A percentile compares a stretch with the other conserved stretches of the same genome.
Evolutionary conservation across 2,329 filamentous ascomycete species (phyloP).

Genomic region (Atkinsonella texensis): DNA sequence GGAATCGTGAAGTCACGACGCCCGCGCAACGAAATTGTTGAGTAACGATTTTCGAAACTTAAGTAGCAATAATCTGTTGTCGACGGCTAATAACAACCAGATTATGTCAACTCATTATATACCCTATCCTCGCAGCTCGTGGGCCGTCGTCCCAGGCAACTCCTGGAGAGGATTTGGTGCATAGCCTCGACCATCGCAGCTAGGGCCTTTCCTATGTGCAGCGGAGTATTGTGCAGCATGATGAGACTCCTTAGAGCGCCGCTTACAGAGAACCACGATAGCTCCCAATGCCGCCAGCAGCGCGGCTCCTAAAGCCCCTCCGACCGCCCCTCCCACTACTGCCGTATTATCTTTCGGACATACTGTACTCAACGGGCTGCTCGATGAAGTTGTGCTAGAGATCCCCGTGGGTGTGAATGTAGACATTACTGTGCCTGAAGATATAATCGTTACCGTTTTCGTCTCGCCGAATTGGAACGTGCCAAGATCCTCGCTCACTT

Average conservation of each 20-base stretch:
- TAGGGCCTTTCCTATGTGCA: background rate
- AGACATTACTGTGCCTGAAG: background rate
- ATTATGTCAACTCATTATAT: no score
- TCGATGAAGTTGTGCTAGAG: background rate
- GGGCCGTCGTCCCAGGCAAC: background rate
- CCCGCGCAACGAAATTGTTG: no score
- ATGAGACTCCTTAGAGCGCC: background rate
- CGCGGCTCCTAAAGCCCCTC: conserved; percentile 12
- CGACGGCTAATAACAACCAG: no score
- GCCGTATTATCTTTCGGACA: conserved; percentile 13
- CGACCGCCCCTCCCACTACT: conserved; percentile 12
- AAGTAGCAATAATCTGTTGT: no score
- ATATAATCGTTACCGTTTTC: background rate
- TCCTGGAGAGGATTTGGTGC: background rate
- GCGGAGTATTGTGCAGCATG: background rate
- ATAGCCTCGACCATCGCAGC: background rate
- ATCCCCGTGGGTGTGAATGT: background rate
- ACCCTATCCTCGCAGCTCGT: background rate
- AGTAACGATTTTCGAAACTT: no score
- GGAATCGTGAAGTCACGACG: no score
- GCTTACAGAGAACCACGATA: conserved; percentile 7
- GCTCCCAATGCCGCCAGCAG: conserved; percentile 12
- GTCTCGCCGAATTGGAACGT: background rate
- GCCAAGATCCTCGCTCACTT: conserved; percentile 4
- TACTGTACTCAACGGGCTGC: background rate